Conservation (phyloP, 345 rosid species). For the Pelargonium nanum region DNA sequence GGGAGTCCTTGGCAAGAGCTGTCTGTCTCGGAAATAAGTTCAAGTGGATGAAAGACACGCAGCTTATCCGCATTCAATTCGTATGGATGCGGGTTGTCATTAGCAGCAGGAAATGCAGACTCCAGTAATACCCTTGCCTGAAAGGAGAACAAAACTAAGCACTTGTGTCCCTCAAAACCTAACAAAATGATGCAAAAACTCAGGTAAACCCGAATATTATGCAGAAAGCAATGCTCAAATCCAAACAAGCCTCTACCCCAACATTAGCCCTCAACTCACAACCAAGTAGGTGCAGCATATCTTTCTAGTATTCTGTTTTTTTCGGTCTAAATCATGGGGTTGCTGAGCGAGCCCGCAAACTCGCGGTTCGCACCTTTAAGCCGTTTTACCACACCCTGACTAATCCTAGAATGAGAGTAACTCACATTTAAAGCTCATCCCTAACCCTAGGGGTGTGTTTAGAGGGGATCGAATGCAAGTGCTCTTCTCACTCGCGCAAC, state of each 20-base stretch:
- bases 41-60: conserved; percentile 20
- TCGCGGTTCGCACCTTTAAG: no score
- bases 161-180: not conserved
- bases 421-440: no score
- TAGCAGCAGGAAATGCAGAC: conserved; percentile 33
- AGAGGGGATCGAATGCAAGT: no score
- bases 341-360: no score
- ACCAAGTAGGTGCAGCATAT: not conserved
- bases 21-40: conserved; percentile 26
- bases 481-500: no score
- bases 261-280: not conserved
- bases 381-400: no score
- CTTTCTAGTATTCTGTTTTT: not conserved
- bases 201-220: not conserved
- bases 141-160: conserved; percentile 13
- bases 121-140: conserved; percentile 90
- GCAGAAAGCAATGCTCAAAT: not conserved
- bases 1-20: conserved; percentile 19
- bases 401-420: no score
- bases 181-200: not conserved
- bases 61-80: conserved; percentile 24
- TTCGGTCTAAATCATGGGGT: no score
- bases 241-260: no score
- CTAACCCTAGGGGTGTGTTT: no score
- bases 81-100: conserved; percentile 24